Evolutionary conservation across 2,329 filamentous ascomycete genomes (phyloP).

Genomic region (Aspergillus aculeatinus): DNA sequence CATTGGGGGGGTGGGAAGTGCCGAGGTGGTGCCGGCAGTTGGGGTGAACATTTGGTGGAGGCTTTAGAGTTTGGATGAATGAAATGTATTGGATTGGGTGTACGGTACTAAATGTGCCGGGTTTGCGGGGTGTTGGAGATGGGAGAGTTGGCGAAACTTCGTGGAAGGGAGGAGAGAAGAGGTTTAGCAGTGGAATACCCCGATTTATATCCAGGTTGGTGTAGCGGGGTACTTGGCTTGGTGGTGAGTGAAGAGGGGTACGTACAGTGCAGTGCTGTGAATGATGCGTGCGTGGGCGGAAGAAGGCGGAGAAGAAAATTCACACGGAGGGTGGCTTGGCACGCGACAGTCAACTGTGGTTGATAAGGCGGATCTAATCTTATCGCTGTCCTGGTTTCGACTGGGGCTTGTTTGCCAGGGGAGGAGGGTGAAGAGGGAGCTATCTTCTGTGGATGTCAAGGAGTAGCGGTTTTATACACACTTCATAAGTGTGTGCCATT

Average conservation of each 20-base stretch:
- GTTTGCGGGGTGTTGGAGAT: not conserved
- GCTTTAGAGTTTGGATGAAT: not conserved
- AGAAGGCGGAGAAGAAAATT: not conserved
- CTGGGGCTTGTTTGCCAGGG: not conserved
- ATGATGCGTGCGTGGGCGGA: not conserved
- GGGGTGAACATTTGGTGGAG: not conserved
- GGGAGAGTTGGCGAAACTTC: not conserved
- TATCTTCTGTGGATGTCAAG: no score
- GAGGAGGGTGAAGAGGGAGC: not conserved
- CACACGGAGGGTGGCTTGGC: not conserved
- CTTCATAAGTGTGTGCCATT: no score
- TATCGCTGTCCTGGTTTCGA: not conserved
- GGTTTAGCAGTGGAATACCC: not conserved
- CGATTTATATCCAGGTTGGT: not conserved
- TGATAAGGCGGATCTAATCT: not conserved
- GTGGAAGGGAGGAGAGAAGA: not conserved
- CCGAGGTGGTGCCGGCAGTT: not conserved
- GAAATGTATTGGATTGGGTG: not conserved
- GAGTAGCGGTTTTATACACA: not conserved
- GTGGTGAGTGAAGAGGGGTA: not conserved
- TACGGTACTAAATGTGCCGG: not conserved
- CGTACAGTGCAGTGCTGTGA: not conserved
- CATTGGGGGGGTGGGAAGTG: not conserved
- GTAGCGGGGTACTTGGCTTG: not conserved
- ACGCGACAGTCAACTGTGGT: not conserved